Evolutionary conservation across 805 yeast species (phyloP).

Genomic region (Candida yuanshanica): DNA sequence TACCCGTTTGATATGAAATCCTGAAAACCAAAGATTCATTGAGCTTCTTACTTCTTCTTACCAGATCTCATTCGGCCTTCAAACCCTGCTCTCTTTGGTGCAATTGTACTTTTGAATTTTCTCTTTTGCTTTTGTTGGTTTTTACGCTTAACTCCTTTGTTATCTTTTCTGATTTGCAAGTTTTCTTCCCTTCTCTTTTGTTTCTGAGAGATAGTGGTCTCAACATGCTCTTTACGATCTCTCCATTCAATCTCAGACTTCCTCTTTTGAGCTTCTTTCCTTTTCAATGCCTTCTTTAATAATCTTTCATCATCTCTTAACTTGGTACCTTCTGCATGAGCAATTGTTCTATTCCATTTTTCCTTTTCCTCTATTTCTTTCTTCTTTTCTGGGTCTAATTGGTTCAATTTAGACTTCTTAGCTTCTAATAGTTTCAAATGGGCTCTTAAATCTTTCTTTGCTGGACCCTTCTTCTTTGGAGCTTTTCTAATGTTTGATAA

Average conservation of each 20-base stretch:
- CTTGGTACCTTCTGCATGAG: conserved; percentile 84
- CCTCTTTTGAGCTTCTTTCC: conserved; percentile 76
- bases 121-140: conserved; percentile 63
- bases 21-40: not conserved
- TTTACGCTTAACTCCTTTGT: conserved; percentile 75
- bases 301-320: conserved; percentile 86
- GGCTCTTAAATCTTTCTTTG: conserved; percentile 76
- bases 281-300: conserved; percentile 77
- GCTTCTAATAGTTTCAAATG: conserved; percentile 73
- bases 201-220: conserved; percentile 66
- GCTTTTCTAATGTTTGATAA: conserved; percentile 49
- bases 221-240: conserved; percentile 78
- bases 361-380: conserved; percentile 59
- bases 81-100: conserved; percentile 77
- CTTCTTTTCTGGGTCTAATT: conserved; percentile 58
- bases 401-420: conserved; percentile 58
- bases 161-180: conserved; percentile 75
- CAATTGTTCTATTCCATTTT: conserved; percentile 79
- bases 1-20: not conserved
- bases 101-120: conserved; percentile 52
- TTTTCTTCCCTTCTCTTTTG: conserved; percentile 90
- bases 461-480: conserved; percentile 72
- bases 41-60: conserved; percentile 8
- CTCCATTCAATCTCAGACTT: conserved; percentile 89
- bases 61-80: conserved; percentile 49